Evolutionary conservation across 306 rosid genomes (phyloP), one percentile per base, ranked within the genome.

Genomic region (Canavalia gladiata): DNA sequence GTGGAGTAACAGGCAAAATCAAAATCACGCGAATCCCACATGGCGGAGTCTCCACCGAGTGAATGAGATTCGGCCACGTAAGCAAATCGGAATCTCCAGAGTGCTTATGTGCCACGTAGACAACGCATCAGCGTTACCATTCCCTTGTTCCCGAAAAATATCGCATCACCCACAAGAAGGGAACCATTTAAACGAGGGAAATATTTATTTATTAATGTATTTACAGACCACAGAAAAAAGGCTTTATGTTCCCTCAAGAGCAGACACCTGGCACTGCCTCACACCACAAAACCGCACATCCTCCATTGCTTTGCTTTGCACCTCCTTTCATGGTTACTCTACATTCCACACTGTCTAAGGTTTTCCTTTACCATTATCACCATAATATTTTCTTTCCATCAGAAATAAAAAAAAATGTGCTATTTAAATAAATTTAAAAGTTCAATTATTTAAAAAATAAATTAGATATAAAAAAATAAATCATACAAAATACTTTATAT

Each of bases 251-350:
- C 80, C 85, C 85, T 71, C 18, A 37, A 12, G 5, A 59, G 37
- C 50, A 34, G 5, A 81, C 94, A 90, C 90, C 84, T 90, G 92
- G 90, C 92, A 66, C 18, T 7, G 1, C 58, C 42, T 4, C 13
- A 46, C 71, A 81, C 92, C 94, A 89, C 86, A 83, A 55, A 67
- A 29, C 13, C 47, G 5, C 7, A 4, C 41, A 66, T 39, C 12
- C 37, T 4, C 51, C 56, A 7, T 12, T 42, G 68, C 66, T 13
- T 31, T 72, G 43, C 80, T 49, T 42, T 74, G 57, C 33, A 43
- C 47, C 0, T 34, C 25, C 62, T 62, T 33, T 74, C 74, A 55
- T 76, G 12, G n/a, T 49, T 55, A 34, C 54, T 45, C 42, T 34
- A n/a, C 2, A 37, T 25, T 31, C 43, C 67, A 59, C 56, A 13